phyloP scores from a whole-genome alignment of 1,139 yeast species.

The Zygoascus hellenicus region DNA sequence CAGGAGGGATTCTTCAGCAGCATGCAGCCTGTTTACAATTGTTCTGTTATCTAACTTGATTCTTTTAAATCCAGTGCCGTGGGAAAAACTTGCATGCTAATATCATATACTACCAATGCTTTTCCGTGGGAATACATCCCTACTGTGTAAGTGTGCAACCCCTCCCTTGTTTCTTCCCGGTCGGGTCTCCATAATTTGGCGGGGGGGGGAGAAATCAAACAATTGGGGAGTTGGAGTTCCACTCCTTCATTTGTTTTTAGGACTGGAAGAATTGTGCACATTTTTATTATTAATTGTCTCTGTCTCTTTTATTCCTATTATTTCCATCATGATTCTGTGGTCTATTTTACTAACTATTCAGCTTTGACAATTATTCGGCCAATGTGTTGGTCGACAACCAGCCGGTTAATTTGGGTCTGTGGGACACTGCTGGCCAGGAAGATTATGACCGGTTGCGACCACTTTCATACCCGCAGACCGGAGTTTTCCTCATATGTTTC shows the following conservation, averaged over 20 bases:
- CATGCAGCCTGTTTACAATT: not conserved
- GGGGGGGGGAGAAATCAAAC: too few species aligned
- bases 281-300: not conserved
- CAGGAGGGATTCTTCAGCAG: too few species aligned
- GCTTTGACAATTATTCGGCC: conserved; percentile 81
- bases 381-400: conserved; percentile 79
- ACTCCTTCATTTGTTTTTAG: too few species aligned
- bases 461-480: conserved; percentile 87
- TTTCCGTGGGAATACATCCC: conserved; percentile 96
- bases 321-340: not conserved
- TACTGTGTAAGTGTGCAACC: conserved; percentile 47
- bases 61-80: conserved; percentile 52
- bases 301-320: not conserved
- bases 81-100: conserved; percentile 85
- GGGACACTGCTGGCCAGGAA: conserved; percentile 99
- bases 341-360: conserved; percentile 2
- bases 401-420: conserved; percentile 74
- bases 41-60: conserved; percentile 5
- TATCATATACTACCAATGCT: conserved; percentile 87
- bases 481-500: conserved; percentile 80
- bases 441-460: conserved; percentile 92
- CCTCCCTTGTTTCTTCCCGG: too few species aligned
- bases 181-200: too few species aligned
- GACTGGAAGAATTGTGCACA: too few species aligned
- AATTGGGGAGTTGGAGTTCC: too few species aligned